Conservation (phyloP, 2,329 filamentous ascomycete genomes). For the Westerdykella sp. region DNA sequence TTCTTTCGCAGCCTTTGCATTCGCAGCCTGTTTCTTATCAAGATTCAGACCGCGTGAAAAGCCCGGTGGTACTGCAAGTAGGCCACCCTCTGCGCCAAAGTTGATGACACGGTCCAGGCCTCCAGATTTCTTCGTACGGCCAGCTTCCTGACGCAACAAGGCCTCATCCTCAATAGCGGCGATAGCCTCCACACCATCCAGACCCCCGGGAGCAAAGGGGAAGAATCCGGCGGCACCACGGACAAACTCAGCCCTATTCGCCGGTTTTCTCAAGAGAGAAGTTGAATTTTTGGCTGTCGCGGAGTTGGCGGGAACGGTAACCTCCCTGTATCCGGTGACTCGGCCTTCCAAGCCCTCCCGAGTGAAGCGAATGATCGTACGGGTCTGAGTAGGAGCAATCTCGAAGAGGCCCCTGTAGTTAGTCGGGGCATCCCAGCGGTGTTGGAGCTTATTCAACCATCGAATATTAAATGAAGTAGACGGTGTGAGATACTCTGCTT, state of each 20-base stretch:
- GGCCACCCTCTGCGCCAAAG: slow-evolving; percentile 66
- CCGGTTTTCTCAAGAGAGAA: slow-evolving; percentile 78
- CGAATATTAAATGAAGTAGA: slow-evolving; percentile 71
- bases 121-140: slow-evolving; percentile 37
- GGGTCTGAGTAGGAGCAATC: slow-evolving; percentile 82
- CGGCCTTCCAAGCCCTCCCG: slow-evolving; percentile 86
- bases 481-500: slow-evolving; percentile 71
- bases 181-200: slow-evolving; percentile 79
- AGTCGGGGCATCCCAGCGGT: slow-evolving; percentile 76
- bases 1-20: slow-evolving; percentile 60
- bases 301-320: slow-evolving; percentile 82
- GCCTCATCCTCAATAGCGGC: slow-evolving; percentile 77
- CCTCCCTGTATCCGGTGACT: slow-evolving; percentile 89
- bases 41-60: slow-evolving; percentile 73
- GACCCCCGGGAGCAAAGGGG: slow-evolving; percentile 83
- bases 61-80: slow-evolving; percentile 78
- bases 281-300: slow-evolving; percentile 94
- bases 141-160: slow-evolving; percentile 46
- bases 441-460: slow-evolving; percentile 86
- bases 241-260: slow-evolving; percentile 81
- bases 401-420: slow-evolving; percentile 81
- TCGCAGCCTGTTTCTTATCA: slow-evolving; percentile 51
- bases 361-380: slow-evolving; percentile 89
- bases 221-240: slow-evolving; percentile 89
- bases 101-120: slow-evolving; percentile 81